Evolutionary conservation across 805 yeast species (phyloP).

Genomic region (Ogataea saltuana): DNA sequence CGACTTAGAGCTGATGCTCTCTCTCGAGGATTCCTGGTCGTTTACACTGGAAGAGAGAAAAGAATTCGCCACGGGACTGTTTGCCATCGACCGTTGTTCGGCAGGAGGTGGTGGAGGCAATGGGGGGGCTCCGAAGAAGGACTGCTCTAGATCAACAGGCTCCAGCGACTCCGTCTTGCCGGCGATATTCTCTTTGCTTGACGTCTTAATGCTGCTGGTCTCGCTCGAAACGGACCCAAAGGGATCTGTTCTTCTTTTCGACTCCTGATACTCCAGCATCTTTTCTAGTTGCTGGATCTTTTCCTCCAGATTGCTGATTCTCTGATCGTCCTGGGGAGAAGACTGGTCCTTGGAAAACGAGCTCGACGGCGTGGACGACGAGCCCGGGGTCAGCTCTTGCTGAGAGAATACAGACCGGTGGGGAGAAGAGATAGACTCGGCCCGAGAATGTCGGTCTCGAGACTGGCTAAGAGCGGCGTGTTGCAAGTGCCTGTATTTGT

Average conservation of each 20-base stretch:
- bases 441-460: no score
- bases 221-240: slow-evolving; percentile 18
- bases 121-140: slow-evolving; percentile 30
- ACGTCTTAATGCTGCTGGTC: slow-evolving; percentile 5
- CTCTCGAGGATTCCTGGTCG: slow-evolving; percentile 10
- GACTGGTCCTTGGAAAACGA: neutral
- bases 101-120: slow-evolving; percentile 34
- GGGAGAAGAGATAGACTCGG: no score
- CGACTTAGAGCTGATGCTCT: slow-evolving; percentile 27
- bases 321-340: slow-evolving; percentile 18
- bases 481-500: no score
- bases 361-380: neutral
- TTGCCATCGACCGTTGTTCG: slow-evolving; percentile 25
- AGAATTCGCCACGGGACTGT: slow-evolving; percentile 28
- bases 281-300: slow-evolving; percentile 34
- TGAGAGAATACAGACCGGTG: no score
- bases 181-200: slow-evolving; percentile 6
- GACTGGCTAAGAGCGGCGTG: no score
- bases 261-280: slow-evolving; percentile 28
- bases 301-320: slow-evolving; percentile 35
- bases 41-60: slow-evolving; percentile 14
- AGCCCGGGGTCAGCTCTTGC: neutral
- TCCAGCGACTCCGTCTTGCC: neutral
- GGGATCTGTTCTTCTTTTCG: slow-evolving; percentile 16
- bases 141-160: no score